Evolutionary conservation across 73 alveolate species (phyloP).

Genomic region (Paramecium tetraurelia): DNA sequence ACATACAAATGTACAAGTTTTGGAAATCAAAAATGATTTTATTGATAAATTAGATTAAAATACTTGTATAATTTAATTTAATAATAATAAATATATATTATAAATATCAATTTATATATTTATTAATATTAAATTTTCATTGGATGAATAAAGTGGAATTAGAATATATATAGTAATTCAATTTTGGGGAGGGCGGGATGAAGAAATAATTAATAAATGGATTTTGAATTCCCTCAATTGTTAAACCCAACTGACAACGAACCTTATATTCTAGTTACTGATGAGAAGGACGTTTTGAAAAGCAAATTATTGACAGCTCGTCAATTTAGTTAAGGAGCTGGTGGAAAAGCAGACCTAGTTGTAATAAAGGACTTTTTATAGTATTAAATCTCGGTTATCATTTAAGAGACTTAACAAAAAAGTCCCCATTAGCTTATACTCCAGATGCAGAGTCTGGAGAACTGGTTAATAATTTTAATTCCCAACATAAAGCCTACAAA

Average conservation of each 20-base stretch:
- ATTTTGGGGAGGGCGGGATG: conserved; percentile 37
- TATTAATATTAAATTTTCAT: background rate
- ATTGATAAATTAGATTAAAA: background rate
- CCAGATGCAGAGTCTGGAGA: background rate
- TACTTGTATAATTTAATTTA: background rate
- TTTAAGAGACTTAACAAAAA: background rate
- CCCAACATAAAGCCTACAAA: background rate
- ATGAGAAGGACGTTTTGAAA: background rate
- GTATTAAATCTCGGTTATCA: background rate
- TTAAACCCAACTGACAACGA: conserved; percentile 8
- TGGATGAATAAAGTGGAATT: conserved; percentile 6
- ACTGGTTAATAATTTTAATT: background rate
- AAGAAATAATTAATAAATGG: conserved; percentile 9
- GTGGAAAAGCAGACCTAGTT: background rate
- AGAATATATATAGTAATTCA: background rate
- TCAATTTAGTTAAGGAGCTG: background rate
- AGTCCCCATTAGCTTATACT: conserved; percentile 1
- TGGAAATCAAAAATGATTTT: background rate
- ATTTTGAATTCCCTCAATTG: background rate
- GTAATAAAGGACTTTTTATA: background rate
- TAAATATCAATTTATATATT: no score
- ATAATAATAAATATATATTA: no score
- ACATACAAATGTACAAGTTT: no score
- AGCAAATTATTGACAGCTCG: background rate
- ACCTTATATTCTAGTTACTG: background rate